phyloP scores from a whole-genome alignment of 2,329 filamentous ascomycete genomes.

The Alternaria sp. region DNA sequence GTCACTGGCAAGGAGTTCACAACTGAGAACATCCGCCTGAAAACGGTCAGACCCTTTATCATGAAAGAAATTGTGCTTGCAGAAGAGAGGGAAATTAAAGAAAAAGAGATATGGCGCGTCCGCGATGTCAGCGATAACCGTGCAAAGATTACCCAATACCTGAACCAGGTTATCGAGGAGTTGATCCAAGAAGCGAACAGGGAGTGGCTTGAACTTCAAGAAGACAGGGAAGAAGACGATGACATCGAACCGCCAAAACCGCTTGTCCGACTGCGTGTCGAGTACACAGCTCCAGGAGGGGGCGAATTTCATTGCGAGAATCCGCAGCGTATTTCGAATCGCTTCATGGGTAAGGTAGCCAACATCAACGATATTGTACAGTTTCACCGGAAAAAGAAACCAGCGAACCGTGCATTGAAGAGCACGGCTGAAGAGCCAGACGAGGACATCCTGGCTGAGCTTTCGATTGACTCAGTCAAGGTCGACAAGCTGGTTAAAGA shows the following conservation, averaged over 20 bases:
- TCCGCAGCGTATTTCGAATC: slow-evolving; percentile 92
- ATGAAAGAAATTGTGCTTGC: slow-evolving; percentile 82
- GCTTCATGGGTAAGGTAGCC: slow-evolving; percentile 88
- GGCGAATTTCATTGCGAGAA: slow-evolving; percentile 92
- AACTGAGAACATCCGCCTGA: slow-evolving; percentile 81
- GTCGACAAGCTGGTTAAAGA: slow-evolving; percentile 90
- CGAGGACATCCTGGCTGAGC: slow-evolving; percentile 66
- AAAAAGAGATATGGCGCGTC: slow-evolving; percentile 77
- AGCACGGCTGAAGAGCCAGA: slow-evolving; percentile 68
- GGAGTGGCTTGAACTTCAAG: slow-evolving; percentile 82
- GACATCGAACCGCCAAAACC: slow-evolving; percentile 75
- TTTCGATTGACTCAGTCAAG: slow-evolving; percentile 78
- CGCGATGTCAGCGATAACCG: slow-evolving; percentile 87
- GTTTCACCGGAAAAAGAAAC: slow-evolving; percentile 88
- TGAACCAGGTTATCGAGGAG: slow-evolving; percentile 81
- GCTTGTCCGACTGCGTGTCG: slow-evolving; percentile 87
- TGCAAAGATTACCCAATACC: slow-evolving; percentile 76
- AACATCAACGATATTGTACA: slow-evolving; percentile 94
- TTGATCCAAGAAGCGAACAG: slow-evolving; percentile 85
- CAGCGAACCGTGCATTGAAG: slow-evolving; percentile 55
- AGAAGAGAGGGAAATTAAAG: slow-evolving; percentile 78
- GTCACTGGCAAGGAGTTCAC: slow-evolving; percentile 84
- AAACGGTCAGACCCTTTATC: slow-evolving; percentile 88
- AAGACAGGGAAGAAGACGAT: slow-evolving; percentile 58
- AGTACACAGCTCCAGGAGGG: slow-evolving; percentile 85